Evolutionary conservation across 139 green algal genomes (phyloP).

Genomic region (Zygnema cylindricum): DNA sequence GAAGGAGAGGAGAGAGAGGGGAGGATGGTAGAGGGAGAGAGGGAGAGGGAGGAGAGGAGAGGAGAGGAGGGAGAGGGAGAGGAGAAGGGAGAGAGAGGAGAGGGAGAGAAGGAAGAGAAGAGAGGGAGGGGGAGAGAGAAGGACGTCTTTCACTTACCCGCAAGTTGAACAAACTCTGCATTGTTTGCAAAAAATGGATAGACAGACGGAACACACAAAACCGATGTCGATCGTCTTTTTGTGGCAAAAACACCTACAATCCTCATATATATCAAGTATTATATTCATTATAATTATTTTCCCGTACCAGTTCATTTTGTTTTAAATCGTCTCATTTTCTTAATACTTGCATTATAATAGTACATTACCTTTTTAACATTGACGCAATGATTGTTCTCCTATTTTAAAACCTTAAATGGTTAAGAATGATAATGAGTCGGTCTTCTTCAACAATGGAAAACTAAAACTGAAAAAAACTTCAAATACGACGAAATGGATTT

Average conservation of each 20-base stretch:
- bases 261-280: not conserved
- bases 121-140: not conserved
- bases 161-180: slow-evolving; percentile 69
- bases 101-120: not conserved
- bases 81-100: not conserved
- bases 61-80: not conserved
- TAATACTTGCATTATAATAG: not conserved
- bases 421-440: too few species aligned
- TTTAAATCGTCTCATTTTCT: not conserved
- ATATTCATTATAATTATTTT: slow-evolving; percentile 13
- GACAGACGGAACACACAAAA: slow-evolving; percentile 86
- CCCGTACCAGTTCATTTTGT: not conserved
- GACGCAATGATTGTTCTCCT: too few species aligned
- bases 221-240: slow-evolving; percentile 74
- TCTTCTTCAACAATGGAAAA: too few species aligned
- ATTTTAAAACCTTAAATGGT: too few species aligned
- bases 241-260: slow-evolving; percentile 55
- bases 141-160: slow-evolving; percentile 48
- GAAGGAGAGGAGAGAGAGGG: not conserved
- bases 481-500: too few species aligned
- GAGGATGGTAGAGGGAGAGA: not conserved
- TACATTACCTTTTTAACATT: too few species aligned
- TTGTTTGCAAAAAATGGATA: slow-evolving; percentile 84
- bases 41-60: not conserved
- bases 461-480: too few species aligned